phyloP scores from a whole-genome alignment of 2,329 filamentous ascomycete genomes.

The Botrytis squamosa region DNA sequence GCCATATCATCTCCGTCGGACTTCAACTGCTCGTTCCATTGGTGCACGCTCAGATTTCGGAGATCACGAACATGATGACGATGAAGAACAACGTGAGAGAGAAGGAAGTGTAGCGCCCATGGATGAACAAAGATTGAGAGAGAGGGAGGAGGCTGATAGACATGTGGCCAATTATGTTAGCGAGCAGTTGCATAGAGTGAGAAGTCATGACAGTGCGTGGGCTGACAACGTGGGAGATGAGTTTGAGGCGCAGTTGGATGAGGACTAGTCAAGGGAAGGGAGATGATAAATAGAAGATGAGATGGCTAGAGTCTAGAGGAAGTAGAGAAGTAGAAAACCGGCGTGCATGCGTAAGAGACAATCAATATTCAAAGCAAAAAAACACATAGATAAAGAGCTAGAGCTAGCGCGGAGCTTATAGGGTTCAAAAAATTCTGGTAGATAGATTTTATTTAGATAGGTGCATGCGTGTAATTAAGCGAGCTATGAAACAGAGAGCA shows the following conservation, averaged over 20 bases:
- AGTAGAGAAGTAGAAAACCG: not conserved
- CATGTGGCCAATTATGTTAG: slow-evolving; percentile 80
- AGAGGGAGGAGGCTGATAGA: slow-evolving; percentile 57
- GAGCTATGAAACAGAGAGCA: not conserved
- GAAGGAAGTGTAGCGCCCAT: slow-evolving; percentile 48
- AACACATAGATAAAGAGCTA: not conserved
- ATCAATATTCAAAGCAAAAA: not conserved
- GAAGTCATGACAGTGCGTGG: slow-evolving; percentile 46
- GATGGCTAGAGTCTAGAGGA: not conserved
- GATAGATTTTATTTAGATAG: not conserved
- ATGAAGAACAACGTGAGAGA: slow-evolving; percentile 38
- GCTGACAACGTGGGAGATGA: slow-evolving; percentile 54
- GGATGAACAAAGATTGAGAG: slow-evolving; percentile 50
- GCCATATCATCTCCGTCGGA: slow-evolving; percentile 63
- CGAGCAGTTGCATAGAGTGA: slow-evolving; percentile 74
- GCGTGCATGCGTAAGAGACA: not conserved
- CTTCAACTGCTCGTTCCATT: slow-evolving; percentile 80
- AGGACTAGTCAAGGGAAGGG: slow-evolving; percentile 1
- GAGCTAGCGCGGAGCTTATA: not conserved
- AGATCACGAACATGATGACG: slow-evolving; percentile 36
- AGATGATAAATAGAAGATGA: not conserved
- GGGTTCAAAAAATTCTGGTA: not conserved
- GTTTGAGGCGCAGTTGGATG: slow-evolving; percentile 58
- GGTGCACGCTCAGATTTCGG: slow-evolving; percentile 78
- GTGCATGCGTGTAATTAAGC: not conserved